A percentile compares a stretch with the other conserved stretches of the same genome.
Evolutionary conservation across 805 yeast species (phyloP).

Genomic region (Candida xyloterini): DNA sequence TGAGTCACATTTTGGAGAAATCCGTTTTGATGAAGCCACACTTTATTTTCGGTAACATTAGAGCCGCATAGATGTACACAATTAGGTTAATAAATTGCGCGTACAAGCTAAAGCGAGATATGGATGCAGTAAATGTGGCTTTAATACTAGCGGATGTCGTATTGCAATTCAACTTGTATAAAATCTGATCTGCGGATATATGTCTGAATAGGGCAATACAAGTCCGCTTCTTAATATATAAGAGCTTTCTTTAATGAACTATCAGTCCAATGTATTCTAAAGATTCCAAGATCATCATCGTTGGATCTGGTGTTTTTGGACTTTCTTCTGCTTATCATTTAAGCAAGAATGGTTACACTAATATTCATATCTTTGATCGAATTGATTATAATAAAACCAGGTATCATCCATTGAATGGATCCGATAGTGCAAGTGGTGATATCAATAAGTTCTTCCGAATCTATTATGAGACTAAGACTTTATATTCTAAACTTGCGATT

Average conservation of each 20-base stretch:
- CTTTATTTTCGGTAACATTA: too few relatives aligned
- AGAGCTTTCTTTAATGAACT: neutral
- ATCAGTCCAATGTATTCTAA: constrained; percentile 1
- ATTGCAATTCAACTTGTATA: too few relatives aligned
- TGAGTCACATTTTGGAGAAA: too few relatives aligned
- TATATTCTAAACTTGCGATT: constrained; percentile 20
- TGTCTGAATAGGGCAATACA: neutral
- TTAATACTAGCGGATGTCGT: too few relatives aligned
- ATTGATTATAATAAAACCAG: constrained; percentile 11
- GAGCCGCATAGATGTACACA: too few relatives aligned
- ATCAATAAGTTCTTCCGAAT: constrained; percentile 23
- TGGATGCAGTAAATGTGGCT: too few relatives aligned
- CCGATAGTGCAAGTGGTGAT: constrained; percentile 25
- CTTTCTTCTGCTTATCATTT: constrained; percentile 38
- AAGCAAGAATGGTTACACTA: constrained; percentile 17
- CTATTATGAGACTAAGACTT: constrained; percentile 18
- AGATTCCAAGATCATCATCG: constrained; percentile 26
- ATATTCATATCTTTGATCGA: constrained; percentile 21
- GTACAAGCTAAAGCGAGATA: too few relatives aligned
- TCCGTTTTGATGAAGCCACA: too few relatives aligned
- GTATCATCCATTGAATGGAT: constrained; percentile 19
- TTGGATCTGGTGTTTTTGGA: constrained; percentile 53
- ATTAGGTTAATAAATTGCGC: too few relatives aligned
- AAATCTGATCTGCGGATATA: too few relatives aligned
- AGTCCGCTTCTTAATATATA: neutral